Base-by-base conservation (phyloP, 2,329 filamentous ascomycete genomes). In the Calonectria naviculata region DNA sequence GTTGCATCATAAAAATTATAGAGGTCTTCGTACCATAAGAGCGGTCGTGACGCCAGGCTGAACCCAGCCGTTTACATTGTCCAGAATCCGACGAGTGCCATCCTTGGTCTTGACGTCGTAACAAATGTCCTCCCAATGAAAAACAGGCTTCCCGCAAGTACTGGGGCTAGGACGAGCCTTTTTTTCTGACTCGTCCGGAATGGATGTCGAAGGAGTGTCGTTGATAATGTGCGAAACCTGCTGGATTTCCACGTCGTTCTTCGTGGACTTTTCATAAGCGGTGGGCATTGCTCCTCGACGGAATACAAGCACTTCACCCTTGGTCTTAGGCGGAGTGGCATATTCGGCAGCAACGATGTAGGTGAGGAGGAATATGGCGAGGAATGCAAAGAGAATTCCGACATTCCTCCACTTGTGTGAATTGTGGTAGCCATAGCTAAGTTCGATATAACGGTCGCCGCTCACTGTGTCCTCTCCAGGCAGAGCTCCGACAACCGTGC, bases 21-120 rank as follows among this genome's bases (percentile, higher is more conserved):
- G 38, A n/a, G n/a, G n/a, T n/a, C n/a, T n/a, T n/a, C 52, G 38
- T 29, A 38, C 52, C 72, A 93, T 94, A 1, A 93, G 85, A 12
- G 91, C 92, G 9, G 92, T 94, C 44, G 93, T 83, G 15, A 91
- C 93, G 49, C 92, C 92, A 3, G 92, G 92, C 80, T 93, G 92
- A 61, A 94, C 91, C 91, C 91, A 94, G 19, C 92, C 92, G 78
- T 93, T 90, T 6, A 94, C 90, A 65, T 93, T 85, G 69, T 94
- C 89, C 29, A 94, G 83, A 75, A 95, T 90, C 21, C 91, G 87
- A 24, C 92, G 87, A 3, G 84, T 80, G 71, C 93, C 88, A 78
- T 93, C 93, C 38, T 80, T 80, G 79, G 94, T 91, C 73, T 89
- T 89, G 79, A 95, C 92, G 72, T 94, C 92, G 76, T 94, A 94